A percentile compares a stretch with the other conserved stretches of the same genome.
These are phyloP conservation scores for Fimicolochytrium jonesii DNA, from an alignment of 192 early-diverging fungal species.

Conservation along the genomic window DNA sequence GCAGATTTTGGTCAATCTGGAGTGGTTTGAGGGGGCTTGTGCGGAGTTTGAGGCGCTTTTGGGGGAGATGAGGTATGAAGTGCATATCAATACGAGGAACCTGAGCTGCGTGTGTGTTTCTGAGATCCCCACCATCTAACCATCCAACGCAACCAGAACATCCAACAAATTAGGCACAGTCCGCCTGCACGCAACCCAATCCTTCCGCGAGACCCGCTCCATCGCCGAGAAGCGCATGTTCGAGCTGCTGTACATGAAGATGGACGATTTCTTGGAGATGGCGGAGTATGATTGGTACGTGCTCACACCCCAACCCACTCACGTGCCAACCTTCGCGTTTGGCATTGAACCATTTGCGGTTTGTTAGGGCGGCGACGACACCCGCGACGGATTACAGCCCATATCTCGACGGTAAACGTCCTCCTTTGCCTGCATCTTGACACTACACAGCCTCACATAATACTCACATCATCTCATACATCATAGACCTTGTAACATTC, in stretches of 20 bases:
- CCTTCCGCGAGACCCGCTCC: slow-evolving; percentile 64
- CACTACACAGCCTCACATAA: too few species aligned
- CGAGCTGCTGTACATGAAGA: slow-evolving; percentile 72
- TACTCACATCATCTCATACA: too few species aligned
- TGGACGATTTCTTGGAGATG: slow-evolving; percentile 75
- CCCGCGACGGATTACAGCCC: slow-evolving; percentile 57
- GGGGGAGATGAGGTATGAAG: slow-evolving; percentile 53
- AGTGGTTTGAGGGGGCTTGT: slow-evolving; percentile 67
- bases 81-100: background rate
- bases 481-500: slow-evolving; percentile 68
- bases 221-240: slow-evolving; percentile 79
- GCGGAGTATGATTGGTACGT: slow-evolving; percentile 81
- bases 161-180: slow-evolving; percentile 56
- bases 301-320: background rate
- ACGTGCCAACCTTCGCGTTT: background rate
- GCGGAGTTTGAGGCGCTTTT: slow-evolving; percentile 74
- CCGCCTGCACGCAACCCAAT: slow-evolving; percentile 56
- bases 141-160: slow-evolving; percentile 30
- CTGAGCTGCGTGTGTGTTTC: too few species aligned
- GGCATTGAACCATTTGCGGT: background rate
- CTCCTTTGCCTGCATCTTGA: too few species aligned
- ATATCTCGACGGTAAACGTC: slow-evolving; percentile 60
- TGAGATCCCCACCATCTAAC: background rate
- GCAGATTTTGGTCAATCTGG: slow-evolving; percentile 82
- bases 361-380: slow-evolving; percentile 50